Conservation (phyloP, 164 flowering plant genomes). For the Chimonanthus salicifolius region DNA sequence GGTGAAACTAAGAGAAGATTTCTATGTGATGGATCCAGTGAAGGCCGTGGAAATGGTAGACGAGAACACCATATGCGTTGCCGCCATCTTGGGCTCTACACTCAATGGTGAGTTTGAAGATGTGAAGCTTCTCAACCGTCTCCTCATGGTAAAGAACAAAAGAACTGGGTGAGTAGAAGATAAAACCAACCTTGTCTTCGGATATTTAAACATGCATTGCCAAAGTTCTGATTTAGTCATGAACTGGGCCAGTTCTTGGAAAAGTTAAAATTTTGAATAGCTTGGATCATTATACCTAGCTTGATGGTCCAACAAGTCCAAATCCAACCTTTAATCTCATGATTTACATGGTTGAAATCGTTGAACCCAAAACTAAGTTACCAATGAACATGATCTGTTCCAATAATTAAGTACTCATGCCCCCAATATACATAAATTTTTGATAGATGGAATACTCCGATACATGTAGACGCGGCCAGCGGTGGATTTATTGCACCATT, state of each 20-base stretch:
- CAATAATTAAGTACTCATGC: background rate
- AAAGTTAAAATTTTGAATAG: too few relatives aligned
- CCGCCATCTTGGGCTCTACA: slow-evolving; percentile 17
- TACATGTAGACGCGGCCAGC: slow-evolving; percentile 27
- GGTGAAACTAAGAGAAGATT: slow-evolving; percentile 19
- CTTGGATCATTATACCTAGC: too few relatives aligned
- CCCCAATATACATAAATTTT: background rate
- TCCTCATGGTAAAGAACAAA: slow-evolving; percentile 13
- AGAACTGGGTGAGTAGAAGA: slow-evolving; percentile 8
- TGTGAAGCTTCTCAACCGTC: slow-evolving; percentile 15
- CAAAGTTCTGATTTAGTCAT: too few relatives aligned
- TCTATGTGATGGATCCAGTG: slow-evolving; percentile 17
- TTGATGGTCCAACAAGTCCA: too few relatives aligned
- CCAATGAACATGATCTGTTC: too few relatives aligned
- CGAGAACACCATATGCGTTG: slow-evolving; percentile 16
- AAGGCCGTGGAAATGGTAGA: slow-evolving; percentile 20
- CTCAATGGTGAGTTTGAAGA: slow-evolving; percentile 18
- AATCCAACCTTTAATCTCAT: too few relatives aligned
- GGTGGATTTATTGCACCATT: slow-evolving; percentile 26
- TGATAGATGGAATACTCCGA: slow-evolving; percentile 21
- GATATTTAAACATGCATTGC: too few relatives aligned
- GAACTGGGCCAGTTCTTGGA: too few relatives aligned
- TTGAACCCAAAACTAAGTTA: too few relatives aligned
- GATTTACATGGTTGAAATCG: too few relatives aligned
- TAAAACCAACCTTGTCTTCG: too few relatives aligned